A percentile compares a stretch with the other conserved stretches of the same genome.
These are phyloP conservation scores for Phytophthora fragariae DNA, from an alignment of 352 stramenopile species.

Conservation along the genomic window DNA sequence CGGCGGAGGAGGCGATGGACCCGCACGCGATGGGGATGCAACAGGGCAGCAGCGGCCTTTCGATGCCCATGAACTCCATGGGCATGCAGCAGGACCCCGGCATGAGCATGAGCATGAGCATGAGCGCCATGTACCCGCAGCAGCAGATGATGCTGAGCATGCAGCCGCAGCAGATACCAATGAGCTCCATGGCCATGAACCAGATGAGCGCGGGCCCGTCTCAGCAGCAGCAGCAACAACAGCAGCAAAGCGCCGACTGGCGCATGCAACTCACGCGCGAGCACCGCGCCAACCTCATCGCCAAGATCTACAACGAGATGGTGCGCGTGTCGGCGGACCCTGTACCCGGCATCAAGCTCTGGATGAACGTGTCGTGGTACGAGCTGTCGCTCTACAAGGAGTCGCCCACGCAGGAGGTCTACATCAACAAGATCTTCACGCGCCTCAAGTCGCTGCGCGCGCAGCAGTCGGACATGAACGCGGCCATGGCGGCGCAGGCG, in stretches of 20 bases:
- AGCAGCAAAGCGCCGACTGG: slow-evolving; percentile 55
- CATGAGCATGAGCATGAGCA: slow-evolving; percentile 58
- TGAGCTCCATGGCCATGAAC: slow-evolving; percentile 26
- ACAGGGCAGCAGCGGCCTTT: slow-evolving; percentile 44
- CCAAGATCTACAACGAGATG: slow-evolving; percentile 91
- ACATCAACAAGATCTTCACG: slow-evolving; percentile 92
- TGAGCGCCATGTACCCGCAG: slow-evolving; percentile 42
- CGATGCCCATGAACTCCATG: slow-evolving; percentile 68
- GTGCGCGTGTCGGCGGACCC: slow-evolving; percentile 82
- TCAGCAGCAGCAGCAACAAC: slow-evolving; percentile 21
- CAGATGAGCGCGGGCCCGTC: slow-evolving; percentile 39
- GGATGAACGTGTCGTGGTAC: slow-evolving; percentile 91
- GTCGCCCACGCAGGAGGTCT: slow-evolving; percentile 85
- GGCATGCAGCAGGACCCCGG: slow-evolving; percentile 44
- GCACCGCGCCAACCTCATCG: slow-evolving; percentile 85
- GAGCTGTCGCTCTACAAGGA: slow-evolving; percentile 89
- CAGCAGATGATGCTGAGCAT: slow-evolving; percentile 70
- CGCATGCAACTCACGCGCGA: slow-evolving; percentile 82
- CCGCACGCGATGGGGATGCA: slow-evolving; percentile 71
- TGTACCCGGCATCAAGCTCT: slow-evolving; percentile 84
- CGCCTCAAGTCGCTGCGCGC: slow-evolving; percentile 78
- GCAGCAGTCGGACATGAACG: slow-evolving; percentile 80
- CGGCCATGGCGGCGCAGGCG: slow-evolving; percentile 66
- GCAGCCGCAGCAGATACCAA: slow-evolving; percentile 36
- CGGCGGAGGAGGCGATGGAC: slow-evolving; percentile 54